Percentiles rank a stretch among this genome's conserved stretches.
phyloP scores from a whole-genome alignment of 140 eudicot species.

The Senecio squalidus region DNA sequence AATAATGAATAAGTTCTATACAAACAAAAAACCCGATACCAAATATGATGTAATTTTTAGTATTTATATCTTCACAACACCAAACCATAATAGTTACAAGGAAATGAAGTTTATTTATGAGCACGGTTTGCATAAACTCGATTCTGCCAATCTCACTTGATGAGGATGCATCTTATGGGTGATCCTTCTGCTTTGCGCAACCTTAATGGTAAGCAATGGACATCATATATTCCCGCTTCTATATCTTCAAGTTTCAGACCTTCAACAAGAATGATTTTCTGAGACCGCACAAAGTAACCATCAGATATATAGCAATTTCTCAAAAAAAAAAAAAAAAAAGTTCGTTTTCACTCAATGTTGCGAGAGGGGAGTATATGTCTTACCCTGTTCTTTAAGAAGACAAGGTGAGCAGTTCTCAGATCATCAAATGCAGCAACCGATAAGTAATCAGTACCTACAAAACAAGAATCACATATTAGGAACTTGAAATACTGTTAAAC shows the following conservation, averaged over 20 bases:
- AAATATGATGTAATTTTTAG: too few species aligned
- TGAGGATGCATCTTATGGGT: conserved; percentile 54
- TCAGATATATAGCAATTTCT: not conserved
- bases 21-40: too few species aligned
- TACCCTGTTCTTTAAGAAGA: conserved; percentile 73
- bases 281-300: conserved; percentile 2
- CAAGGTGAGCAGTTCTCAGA: conserved; percentile 72
- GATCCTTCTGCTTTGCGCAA: conserved; percentile 52
- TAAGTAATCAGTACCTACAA: conserved; percentile 71
- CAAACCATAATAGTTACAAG: too few species aligned
- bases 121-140: not conserved
- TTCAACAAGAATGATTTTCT: conserved; percentile 67
- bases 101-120: not conserved
- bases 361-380: not conserved
- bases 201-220: conserved; percentile 56
- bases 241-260: conserved; percentile 50
- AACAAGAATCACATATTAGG: not conserved
- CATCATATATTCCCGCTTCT: conserved; percentile 44
- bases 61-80: too few species aligned
- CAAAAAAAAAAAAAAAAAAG: not conserved
- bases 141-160: conserved; percentile 15
- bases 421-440: conserved; percentile 84
- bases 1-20: too few species aligned
- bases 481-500: not conserved
- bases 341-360: not conserved